A percentile compares a stretch with the other conserved stretches of the same genome.
Conservation (phyloP, 2,329 filamentous ascomycete genomes). For the Knoxdaviesia capensis region DNA sequence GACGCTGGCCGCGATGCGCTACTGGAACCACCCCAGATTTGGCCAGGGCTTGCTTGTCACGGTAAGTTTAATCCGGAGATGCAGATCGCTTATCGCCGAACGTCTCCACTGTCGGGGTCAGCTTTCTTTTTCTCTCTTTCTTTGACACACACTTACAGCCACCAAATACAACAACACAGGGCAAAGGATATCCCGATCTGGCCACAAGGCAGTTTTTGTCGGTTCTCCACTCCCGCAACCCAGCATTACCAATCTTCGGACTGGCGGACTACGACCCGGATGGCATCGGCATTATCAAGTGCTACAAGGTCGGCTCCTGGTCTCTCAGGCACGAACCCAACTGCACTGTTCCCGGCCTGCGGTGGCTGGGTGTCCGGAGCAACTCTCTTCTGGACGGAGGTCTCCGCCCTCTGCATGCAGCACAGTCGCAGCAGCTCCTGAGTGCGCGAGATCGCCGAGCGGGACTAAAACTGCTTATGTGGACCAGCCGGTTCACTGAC, state of each 20-base stretch:
- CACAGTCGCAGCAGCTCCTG: conserved; percentile 4
- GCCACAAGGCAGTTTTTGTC: conserved; percentile 45
- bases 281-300: conserved; percentile 52
- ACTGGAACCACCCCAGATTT: conserved; percentile 26
- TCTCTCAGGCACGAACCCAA: conserved; percentile 38
- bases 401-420: too few species aligned
- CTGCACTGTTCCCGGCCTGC: conserved; percentile 26
- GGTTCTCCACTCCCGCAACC: conserved; percentile 23
- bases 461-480: conserved; percentile 8
- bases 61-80: conserved; percentile 16
- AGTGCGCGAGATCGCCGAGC: too few species aligned
- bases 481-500: conserved; percentile 30
- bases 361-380: conserved; percentile 43
- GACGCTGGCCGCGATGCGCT: conserved; percentile 35
- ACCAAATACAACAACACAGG: conserved; percentile 21
- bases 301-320: conserved; percentile 52
- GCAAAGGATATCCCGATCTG: conserved; percentile 67
- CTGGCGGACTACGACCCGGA: conserved; percentile 63
- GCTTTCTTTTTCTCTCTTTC: too few species aligned
- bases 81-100: not conserved
- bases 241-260: conserved; percentile 34
- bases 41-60: conserved; percentile 49
- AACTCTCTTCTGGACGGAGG: not conserved
- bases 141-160: not conserved
- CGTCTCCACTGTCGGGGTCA: too few species aligned